A percentile compares a stretch with the other conserved stretches of the same genome.
These are phyloP conservation scores for Bruguiera sexangula DNA, from an alignment of 345 rosid species.

Conservation along the genomic window DNA sequence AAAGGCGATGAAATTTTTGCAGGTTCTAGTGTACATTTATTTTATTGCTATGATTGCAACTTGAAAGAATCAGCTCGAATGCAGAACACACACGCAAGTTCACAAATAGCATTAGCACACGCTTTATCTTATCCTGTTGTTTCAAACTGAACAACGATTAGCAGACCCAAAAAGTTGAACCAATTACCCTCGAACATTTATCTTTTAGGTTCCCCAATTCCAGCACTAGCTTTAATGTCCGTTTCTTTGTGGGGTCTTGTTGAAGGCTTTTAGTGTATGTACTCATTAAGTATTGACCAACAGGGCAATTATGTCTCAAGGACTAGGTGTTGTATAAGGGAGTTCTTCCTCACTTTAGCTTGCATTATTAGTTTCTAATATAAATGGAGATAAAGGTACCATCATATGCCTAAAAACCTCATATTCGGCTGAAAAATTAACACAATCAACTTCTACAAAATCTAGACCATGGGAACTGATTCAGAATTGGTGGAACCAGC, in stretches of 20 bases:
- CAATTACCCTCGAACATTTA: too few species aligned
- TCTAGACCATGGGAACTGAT: too few species aligned
- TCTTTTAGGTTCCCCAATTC: background rate
- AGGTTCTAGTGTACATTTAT: background rate
- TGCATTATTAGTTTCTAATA: background rate
- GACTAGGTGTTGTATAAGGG: background rate
- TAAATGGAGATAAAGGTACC: background rate
- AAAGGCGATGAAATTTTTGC: slow-evolving; percentile 5
- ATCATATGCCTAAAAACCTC: too few species aligned
- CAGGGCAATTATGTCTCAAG: background rate
- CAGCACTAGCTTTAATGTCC: slow-evolving; percentile 7
- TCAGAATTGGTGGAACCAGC: too few species aligned
- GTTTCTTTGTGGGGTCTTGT: background rate
- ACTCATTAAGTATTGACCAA: background rate
- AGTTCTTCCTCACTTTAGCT: background rate
- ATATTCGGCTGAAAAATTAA: too few species aligned
- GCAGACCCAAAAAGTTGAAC: too few species aligned
- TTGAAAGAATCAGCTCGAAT: slow-evolving; percentile 7
- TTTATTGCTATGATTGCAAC: background rate
- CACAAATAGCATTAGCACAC: background rate
- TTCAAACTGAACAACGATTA: too few species aligned
- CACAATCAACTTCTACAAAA: too few species aligned
- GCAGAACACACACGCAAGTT: slow-evolving; percentile 15
- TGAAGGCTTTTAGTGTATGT: slow-evolving; percentile 7
- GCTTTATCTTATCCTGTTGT: background rate